Evolutionary conservation across 2,329 filamentous ascomycete species (phyloP).

Genomic region (Aspergillus calidoustus): DNA sequence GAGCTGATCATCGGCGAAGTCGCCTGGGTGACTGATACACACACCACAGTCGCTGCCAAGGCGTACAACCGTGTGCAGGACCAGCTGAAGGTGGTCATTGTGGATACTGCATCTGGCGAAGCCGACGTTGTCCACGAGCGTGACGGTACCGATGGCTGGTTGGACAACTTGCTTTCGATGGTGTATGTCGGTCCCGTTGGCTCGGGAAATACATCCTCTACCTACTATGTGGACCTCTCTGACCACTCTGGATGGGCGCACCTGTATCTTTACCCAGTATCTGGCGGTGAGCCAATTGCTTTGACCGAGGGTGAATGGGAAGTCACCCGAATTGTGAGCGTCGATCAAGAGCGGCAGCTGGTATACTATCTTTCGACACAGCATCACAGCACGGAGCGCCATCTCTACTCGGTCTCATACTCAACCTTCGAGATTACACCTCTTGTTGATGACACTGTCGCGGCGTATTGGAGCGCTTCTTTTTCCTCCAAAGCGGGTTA

Average conservation of each 20-base stretch:
- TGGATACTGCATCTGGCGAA: conserved; percentile 56
- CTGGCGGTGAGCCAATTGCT: conserved; percentile 58
- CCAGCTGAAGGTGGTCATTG: conserved; percentile 63
- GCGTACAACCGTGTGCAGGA: conserved; percentile 73
- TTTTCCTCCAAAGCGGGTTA: conserved; percentile 67
- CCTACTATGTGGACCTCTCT: conserved; percentile 69
- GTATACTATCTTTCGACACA: conserved; percentile 70
- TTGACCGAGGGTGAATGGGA: conserved; percentile 72
- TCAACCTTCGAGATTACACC: conserved; percentile 57
- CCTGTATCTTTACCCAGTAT: conserved; percentile 66
- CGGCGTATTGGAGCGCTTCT: conserved; percentile 66
- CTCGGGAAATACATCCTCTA: conserved; percentile 31
- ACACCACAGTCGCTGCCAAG: conserved; percentile 66
- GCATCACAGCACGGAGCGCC: conserved; percentile 68
- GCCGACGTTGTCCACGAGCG: conserved; percentile 59
- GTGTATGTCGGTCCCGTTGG: conserved; percentile 50
- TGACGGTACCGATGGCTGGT: conserved; percentile 65
- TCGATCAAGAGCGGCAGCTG: conserved; percentile 60
- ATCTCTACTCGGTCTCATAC: conserved; percentile 70
- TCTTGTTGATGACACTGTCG: conserved; percentile 64
- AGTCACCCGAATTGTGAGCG: conserved; percentile 62
- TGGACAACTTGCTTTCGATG: conserved; percentile 57
- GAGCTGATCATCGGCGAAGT: conserved; percentile 71
- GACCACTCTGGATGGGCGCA: conserved; percentile 70
- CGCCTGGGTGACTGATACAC: conserved; percentile 66